Conservation (phyloP, 257 asterid species). For the Asclepias syriaca region DNA sequence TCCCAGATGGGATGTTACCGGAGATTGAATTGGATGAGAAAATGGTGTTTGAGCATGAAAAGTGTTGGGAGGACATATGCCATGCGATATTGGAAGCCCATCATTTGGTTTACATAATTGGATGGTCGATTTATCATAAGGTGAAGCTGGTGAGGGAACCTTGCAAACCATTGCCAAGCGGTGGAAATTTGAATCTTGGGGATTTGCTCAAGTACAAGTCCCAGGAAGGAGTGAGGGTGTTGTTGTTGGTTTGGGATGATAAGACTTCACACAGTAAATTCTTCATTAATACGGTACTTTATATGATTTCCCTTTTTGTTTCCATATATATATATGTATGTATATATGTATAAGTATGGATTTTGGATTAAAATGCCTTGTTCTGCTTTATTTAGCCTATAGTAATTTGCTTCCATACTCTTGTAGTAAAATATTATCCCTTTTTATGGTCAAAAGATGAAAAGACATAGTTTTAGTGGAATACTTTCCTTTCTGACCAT, state of each 20-base stretch:
- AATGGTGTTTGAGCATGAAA: constrained; percentile 36
- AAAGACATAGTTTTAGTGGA: neutral
- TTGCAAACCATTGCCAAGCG: constrained; percentile 63
- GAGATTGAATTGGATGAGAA: constrained; percentile 43
- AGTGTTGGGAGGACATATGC: constrained; percentile 83
- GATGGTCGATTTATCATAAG: constrained; percentile 77
- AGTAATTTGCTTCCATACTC: neutral
- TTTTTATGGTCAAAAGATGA: neutral
- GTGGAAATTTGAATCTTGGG: constrained; percentile 79
- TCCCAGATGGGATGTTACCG: constrained; percentile 62
- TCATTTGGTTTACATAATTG: constrained; percentile 61
- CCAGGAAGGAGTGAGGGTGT: constrained; percentile 91
- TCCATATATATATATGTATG: neutral
- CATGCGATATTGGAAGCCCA: constrained; percentile 74
- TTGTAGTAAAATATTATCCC: neutral
- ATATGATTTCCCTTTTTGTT: constrained; percentile 6
- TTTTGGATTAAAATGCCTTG: neutral
- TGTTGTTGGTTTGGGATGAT: constrained; percentile 95
- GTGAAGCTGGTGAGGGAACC: constrained; percentile 74
- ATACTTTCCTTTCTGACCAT: neutral
- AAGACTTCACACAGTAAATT: constrained; percentile 91
- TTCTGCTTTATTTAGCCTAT: neutral
- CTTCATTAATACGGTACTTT: constrained; percentile 60
- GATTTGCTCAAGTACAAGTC: constrained; percentile 85
- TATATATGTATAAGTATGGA: neutral